Conservation (phyloP, 2,329 filamentous ascomycete genomes). For the Chaetothyriales sp. region DNA sequence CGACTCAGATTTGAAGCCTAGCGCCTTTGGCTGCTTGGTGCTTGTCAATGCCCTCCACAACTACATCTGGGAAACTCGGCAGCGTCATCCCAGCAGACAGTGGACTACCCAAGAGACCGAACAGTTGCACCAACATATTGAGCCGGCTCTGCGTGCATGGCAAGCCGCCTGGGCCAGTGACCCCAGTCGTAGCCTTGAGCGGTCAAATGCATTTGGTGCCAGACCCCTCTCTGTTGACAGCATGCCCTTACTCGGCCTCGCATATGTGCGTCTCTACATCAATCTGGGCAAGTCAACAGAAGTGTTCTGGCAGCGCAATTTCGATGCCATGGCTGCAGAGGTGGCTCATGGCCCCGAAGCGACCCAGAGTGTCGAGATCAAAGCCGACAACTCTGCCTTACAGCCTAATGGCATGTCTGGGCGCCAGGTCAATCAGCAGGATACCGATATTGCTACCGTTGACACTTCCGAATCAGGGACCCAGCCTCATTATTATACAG, state of each 20-base stretch:
- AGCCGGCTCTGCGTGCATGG: conserved; percentile 88
- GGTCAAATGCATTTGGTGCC: conserved; percentile 68
- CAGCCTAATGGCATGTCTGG: background rate
- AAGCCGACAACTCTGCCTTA: conserved; percentile 31
- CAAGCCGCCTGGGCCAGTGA: conserved; percentile 83
- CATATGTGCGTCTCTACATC: conserved; percentile 83
- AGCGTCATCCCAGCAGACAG: conserved; percentile 71
- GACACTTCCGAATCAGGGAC: conserved; percentile 1
- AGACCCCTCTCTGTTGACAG: conserved; percentile 80
- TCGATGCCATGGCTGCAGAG: conserved; percentile 81
- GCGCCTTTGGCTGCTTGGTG: conserved; percentile 81
- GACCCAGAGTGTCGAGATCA: conserved; percentile 51
- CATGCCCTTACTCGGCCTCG: conserved; percentile 78
- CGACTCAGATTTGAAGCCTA: conserved; percentile 58
- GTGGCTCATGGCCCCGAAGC: conserved; percentile 65
- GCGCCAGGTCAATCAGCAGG: conserved; percentile 21
- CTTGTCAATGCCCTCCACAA: conserved; percentile 93
- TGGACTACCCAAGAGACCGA: conserved; percentile 92
- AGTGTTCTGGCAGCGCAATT: conserved; percentile 86
- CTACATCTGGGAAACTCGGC: conserved; percentile 94
- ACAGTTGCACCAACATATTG: conserved; percentile 89
- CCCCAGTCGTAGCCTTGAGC: conserved; percentile 67
- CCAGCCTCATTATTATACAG: conserved; percentile 21
- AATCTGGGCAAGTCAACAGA: conserved; percentile 88
- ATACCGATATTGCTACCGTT: conserved; percentile 9